Base-by-base conservation (phyloP, 805 yeast genomes). In the Candida boleticola region DNA sequence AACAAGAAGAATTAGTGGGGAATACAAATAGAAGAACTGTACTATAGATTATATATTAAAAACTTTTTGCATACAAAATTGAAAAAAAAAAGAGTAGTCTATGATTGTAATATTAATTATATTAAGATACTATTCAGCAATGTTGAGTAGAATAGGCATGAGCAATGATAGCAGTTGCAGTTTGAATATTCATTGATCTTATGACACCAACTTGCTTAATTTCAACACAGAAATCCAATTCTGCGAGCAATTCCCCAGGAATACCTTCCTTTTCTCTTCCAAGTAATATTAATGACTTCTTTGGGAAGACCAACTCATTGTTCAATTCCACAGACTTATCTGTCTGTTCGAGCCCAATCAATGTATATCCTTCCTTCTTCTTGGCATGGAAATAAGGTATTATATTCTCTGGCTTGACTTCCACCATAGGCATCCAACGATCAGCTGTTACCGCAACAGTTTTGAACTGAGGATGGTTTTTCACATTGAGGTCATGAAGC, bases 391-490 rank as follows among this genome's bases (percentile, higher is more conserved):
- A 73, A 53, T 68, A 92, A 2, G 60, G 62, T 1, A 68, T 61
- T 33, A 90, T 80, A 3, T 69, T 71, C 0, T 64, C 77, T 4
- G 76, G 72, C 43, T 74, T 74, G 4, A 90, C 95, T 58, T 89
- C 92, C 5, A 68, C 57, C 80, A 90, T 83, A 1, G 97, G 97
- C 93, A 89, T 86, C 97, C 97, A 92, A 44, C 76, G 71, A 51
- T 90, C 97, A 0, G 98, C 96, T 0, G 97, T 89, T 7, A 90
- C 96, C 0, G 97, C 95, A 23, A 93, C 97, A 48, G 73, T 81
- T 54, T 80, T 85, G 67, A 90, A 90, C 45, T 85, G 90, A 1
- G 79, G 74, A 53, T 83, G 76, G 6, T 75, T 66, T 42, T 77
- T 77, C 4, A 87, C 83, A 22, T 73, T 60, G 19, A 82, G 55